These are phyloP conservation scores for Amaranthus palmeri DNA, from an alignment of 148 eudicot genomes.

Conservation along the genomic window DNA sequence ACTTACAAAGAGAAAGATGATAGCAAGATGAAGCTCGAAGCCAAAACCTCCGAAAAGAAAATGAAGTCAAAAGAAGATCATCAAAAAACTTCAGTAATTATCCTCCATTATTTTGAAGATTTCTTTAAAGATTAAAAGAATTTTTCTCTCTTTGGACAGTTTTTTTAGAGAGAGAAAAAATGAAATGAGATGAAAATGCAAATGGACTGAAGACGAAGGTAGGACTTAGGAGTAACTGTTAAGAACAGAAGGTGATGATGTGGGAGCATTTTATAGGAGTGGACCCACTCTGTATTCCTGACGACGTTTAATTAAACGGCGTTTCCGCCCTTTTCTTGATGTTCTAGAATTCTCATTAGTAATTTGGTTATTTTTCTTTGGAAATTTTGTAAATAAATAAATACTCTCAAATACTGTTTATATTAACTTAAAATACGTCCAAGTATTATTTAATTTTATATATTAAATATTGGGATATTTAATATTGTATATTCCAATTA, in stretches of 20 bases:
- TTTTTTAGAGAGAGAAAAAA: conserved; percentile 14
- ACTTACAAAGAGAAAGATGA: conserved; percentile 8
- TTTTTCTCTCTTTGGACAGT: conserved; percentile 1
- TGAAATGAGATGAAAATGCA: background rate
- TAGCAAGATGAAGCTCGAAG: conserved; percentile 25
- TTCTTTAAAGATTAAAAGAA: background rate
- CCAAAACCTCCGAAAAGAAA: background rate
- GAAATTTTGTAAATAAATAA: no score
- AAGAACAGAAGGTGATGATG: background rate
- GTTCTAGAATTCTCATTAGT: conserved; percentile 7
- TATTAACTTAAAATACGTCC: no score
- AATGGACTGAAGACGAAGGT: conserved; percentile 8
- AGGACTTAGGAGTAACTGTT: background rate
- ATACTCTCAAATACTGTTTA: no score
- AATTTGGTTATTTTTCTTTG: background rate
- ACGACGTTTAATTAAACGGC: conserved; percentile 4
- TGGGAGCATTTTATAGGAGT: background rate
- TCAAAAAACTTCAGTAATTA: background rate
- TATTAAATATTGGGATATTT: no score
- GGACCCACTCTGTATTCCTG: conserved; percentile 3
- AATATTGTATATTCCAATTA: no score
- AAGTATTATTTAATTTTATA: no score
- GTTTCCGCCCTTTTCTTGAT: background rate
- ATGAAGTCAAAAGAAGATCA: conserved; percentile 1
- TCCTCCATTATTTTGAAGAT: background rate